Evolutionary conservation across 169 alveolate genomes (phyloP).

Genomic region (Plasmodium gonderi): DNA sequence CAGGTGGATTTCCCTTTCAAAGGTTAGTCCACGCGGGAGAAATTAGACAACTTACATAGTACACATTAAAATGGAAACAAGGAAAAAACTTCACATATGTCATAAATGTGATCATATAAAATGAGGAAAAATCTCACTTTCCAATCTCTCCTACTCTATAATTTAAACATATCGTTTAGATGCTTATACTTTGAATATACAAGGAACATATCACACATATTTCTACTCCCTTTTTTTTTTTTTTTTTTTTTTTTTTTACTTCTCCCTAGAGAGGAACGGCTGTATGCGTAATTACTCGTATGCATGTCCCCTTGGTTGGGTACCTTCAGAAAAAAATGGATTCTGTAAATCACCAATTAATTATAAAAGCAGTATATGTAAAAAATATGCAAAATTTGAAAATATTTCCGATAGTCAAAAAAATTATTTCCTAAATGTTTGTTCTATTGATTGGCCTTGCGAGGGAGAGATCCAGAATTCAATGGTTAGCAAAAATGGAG

Average conservation of each 20-base stretch:
- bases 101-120: too few species aligned
- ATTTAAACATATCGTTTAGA: neutral
- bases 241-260: neutral
- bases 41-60: neutral
- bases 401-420: slow-evolving; percentile 41
- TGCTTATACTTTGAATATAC: too few species aligned
- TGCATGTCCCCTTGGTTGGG: slow-evolving; percentile 63
- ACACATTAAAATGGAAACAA: neutral
- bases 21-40: slow-evolving; percentile 7
- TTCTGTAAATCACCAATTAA: slow-evolving; percentile 56
- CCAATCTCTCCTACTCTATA: neutral
- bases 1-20: slow-evolving; percentile 67
- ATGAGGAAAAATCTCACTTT: too few species aligned
- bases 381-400: slow-evolving; percentile 27
- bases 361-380: slow-evolving; percentile 48
- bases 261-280: slow-evolving; percentile 10
- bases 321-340: slow-evolving; percentile 26
- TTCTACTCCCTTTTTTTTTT: neutral
- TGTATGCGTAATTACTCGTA: slow-evolving; percentile 50
- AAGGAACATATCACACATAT: too few species aligned
- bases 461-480: slow-evolving; percentile 63
- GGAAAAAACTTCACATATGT: neutral
- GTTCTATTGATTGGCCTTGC: slow-evolving; percentile 70
- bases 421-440: slow-evolving; percentile 46
- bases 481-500: neutral